Evolutionary conservation across 371 early-diverging fungal genomes (phyloP).

Genomic region (Mucor racemosus): DNA sequence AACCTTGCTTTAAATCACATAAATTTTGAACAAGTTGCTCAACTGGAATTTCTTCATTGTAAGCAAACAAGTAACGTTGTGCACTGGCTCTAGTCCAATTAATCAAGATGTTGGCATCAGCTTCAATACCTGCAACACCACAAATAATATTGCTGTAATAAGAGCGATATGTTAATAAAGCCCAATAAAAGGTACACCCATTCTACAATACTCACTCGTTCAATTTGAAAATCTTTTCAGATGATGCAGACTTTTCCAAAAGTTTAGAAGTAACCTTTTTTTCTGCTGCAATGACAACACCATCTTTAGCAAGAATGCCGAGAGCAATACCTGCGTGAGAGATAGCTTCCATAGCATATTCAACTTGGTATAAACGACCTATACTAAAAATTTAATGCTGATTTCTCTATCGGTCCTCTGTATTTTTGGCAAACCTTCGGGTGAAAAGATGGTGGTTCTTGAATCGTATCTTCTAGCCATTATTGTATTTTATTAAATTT

Average conservation of each 20-base stretch:
- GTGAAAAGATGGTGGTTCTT: conserved; percentile 97
- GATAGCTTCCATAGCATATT: conserved; percentile 99
- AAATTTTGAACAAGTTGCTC: conserved; percentile 95
- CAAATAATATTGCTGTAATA: conserved; percentile 80
- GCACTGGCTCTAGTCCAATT: conserved; percentile 90
- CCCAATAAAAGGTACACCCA: too few species aligned
- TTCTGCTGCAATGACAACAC: conserved; percentile 97
- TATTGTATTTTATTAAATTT: conserved; percentile 9
- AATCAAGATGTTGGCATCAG: conserved; percentile 98
- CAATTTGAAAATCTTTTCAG: conserved; percentile 97
- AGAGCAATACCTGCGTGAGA: conserved; percentile 97
- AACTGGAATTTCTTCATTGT: conserved; percentile 89
- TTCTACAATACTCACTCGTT: conserved; percentile 72
- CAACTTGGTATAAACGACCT: conserved; percentile 99
- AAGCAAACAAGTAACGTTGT: conserved; percentile 88
- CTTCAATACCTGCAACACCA: conserved; percentile 98
- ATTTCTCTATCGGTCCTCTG: too few species aligned
- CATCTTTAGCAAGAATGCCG: conserved; percentile 93
- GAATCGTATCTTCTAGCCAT: conserved; percentile 98
- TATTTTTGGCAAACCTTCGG: conserved; percentile 78
- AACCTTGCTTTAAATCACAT: conserved; percentile 97
- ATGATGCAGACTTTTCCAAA: conserved; percentile 81
- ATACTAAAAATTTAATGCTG: conserved; percentile 4
- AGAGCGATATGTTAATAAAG: too few species aligned
- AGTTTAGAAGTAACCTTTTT: conserved; percentile 94